Percentiles rank a stretch among this genome's conserved stretches.
These are phyloP conservation scores for Cordyceps cicadae DNA, from an alignment of 2,329 filamentous ascomycete species.

Conservation along the genomic window DNA sequence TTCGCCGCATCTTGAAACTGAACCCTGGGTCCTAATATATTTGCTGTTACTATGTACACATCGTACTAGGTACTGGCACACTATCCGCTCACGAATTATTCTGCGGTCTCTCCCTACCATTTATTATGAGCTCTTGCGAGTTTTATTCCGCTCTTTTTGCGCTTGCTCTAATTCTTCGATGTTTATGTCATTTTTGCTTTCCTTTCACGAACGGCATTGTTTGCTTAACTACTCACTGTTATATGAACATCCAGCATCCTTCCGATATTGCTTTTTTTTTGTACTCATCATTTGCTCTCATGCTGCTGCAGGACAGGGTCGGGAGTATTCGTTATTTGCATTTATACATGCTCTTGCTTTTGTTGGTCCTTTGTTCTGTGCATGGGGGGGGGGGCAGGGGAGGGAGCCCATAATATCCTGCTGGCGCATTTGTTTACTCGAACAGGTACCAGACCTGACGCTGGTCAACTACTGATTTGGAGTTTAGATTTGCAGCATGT, in stretches of 20 bases:
- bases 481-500: background rate
- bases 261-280: background rate
- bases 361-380: background rate
- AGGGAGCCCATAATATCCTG: background rate
- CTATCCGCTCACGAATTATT: background rate
- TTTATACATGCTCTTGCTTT: background rate
- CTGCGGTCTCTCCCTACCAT: background rate
- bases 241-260: background rate
- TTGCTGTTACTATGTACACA: background rate
- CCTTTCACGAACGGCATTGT: background rate
- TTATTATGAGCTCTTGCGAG: background rate
- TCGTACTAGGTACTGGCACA: background rate
- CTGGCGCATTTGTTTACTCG: background rate
- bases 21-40: constrained; percentile 13
- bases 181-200: constrained; percentile 1
- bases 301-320: background rate
- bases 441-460: background rate
- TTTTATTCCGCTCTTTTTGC: background rate
- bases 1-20: constrained; percentile 45
- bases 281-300: background rate
- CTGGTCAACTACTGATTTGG: background rate
- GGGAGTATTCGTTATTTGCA: background rate
- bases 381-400: no score
- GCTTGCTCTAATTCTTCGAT: background rate
- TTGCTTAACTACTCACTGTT: background rate